Percentiles rank a stretch among this genome's conserved stretches.
These are phyloP conservation scores for Kwoniella heveanensis DNA, from an alignment of 768 basidiomycete genomes.

Conservation along the genomic window DNA sequence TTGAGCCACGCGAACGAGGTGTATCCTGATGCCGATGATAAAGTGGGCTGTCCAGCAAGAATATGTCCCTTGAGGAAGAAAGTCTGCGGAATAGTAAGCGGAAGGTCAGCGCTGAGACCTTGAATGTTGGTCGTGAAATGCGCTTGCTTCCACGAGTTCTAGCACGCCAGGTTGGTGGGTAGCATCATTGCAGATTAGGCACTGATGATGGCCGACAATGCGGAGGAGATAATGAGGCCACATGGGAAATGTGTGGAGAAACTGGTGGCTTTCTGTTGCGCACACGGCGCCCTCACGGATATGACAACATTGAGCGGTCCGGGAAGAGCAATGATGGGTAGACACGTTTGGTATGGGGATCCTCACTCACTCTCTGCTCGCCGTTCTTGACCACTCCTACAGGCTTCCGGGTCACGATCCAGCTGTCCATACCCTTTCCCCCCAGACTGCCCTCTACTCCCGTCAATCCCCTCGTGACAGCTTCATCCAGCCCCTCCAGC, in stretches of 20 bases:
- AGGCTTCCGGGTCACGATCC: constrained; percentile 89
- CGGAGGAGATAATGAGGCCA: no score
- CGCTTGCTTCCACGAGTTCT: no score
- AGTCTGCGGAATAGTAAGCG: constrained; percentile 60
- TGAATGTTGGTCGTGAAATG: constrained; percentile 3
- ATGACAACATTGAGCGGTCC: no score
- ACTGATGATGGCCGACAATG: no score
- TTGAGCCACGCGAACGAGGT: constrained; percentile 91
- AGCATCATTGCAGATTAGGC: no score
- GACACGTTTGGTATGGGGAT: no score
- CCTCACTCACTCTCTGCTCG: constrained; percentile 35
- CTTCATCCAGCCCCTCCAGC: constrained; percentile 76
- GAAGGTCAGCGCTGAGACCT: neutral
- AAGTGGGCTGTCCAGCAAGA: constrained; percentile 78
- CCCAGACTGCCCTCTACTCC: constrained; percentile 61
- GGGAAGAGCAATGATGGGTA: no score
- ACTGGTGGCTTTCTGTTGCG: no score
- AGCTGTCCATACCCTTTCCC: constrained; percentile 83
- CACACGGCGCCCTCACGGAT: no score
- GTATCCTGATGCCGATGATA: constrained; percentile 61
- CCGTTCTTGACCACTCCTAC: constrained; percentile 68
- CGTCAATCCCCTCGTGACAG: constrained; percentile 71
- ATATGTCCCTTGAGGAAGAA: constrained; percentile 97
- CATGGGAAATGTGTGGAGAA: no score
- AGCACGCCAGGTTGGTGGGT: no score